These are phyloP conservation scores for Populus hybrid DNA, from an alignment of 441 rosid species.

Conservation along the genomic window DNA sequence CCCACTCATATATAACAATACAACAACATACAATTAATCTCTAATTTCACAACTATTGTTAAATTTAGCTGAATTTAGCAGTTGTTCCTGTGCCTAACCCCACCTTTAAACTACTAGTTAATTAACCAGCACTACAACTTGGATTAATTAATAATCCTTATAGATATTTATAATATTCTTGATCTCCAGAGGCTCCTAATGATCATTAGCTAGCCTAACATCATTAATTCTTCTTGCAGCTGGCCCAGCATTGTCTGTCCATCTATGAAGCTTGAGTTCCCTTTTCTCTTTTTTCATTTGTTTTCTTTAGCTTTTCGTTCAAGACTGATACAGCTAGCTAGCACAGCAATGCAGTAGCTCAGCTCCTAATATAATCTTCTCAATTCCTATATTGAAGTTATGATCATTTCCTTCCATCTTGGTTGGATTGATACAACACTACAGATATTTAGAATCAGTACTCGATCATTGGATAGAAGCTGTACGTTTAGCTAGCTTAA, in stretches of 20 bases:
- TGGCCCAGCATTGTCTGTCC: slow-evolving; percentile 59
- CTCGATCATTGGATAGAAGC: slow-evolving; percentile 8
- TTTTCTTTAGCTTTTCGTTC: slow-evolving; percentile 33
- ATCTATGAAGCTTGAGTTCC: slow-evolving; percentile 39
- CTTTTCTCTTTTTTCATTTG: slow-evolving; percentile 17
- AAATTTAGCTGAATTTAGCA: slow-evolving; percentile 73
- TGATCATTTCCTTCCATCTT: slow-evolving; percentile 17
- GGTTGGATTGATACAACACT: slow-evolving; percentile 20
- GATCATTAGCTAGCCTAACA: slow-evolving; percentile 45
- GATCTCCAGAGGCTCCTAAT: slow-evolving; percentile 19
- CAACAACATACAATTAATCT: slow-evolving; percentile 3
- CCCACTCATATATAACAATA: slow-evolving; percentile 21
- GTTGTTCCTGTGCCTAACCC: slow-evolving; percentile 64
- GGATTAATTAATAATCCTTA: not conserved
- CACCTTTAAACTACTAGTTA: slow-evolving; percentile 19
- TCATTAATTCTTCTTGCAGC: slow-evolving; percentile 46
- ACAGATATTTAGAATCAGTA: not conserved
- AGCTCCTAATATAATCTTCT: slow-evolving; percentile 26
- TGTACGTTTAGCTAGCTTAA: slow-evolving; percentile 9
- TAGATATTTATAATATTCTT: not conserved
- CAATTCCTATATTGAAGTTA: slow-evolving; percentile 27
- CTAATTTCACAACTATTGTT: slow-evolving; percentile 13
- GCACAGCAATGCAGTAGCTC: slow-evolving; percentile 25
- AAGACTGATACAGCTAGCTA: slow-evolving; percentile 39
- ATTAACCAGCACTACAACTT: slow-evolving; percentile 13